These are phyloP conservation scores for Ganoderma sinense DNA, from an alignment of 1,284 basidiomycete genomes.

Conservation along the genomic window DNA sequence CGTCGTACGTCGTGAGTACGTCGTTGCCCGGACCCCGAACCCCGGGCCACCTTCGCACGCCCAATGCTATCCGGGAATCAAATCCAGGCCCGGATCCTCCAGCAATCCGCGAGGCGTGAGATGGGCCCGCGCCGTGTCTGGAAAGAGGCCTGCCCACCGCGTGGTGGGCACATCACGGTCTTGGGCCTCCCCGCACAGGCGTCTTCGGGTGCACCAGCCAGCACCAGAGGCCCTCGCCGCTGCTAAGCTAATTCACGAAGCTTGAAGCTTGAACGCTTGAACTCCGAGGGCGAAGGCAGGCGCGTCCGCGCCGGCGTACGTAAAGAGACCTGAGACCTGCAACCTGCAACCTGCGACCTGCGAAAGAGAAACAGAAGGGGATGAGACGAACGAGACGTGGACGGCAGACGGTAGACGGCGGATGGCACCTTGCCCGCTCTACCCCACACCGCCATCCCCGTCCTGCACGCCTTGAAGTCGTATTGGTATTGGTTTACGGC, in stretches of 20 bases:
- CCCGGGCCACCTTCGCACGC: background rate
- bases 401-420: no score
- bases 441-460: constrained; percentile 11
- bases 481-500: background rate
- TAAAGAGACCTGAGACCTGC: no score
- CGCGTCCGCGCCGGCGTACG: constrained; percentile 17
- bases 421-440: background rate
- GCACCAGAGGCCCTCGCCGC: no score
- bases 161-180: background rate
- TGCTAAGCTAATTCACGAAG: background rate
- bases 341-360: no score
- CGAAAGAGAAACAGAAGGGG: background rate
- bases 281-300: background rate
- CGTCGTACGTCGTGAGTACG: background rate
- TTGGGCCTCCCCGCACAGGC: no score
- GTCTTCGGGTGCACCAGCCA: no score
- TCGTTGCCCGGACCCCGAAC: background rate
- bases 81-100: constrained; percentile 3
- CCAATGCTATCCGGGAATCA: constrained; percentile 26
- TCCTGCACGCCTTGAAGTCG: no score
- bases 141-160: background rate
- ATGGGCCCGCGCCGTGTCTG: background rate
- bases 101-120: background rate
- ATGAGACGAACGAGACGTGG: no score
- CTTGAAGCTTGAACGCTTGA: background rate